These are phyloP conservation scores for Cyclotella kingstonii DNA, from an alignment of 108 stramenopile species.

Conservation along the genomic window DNA sequence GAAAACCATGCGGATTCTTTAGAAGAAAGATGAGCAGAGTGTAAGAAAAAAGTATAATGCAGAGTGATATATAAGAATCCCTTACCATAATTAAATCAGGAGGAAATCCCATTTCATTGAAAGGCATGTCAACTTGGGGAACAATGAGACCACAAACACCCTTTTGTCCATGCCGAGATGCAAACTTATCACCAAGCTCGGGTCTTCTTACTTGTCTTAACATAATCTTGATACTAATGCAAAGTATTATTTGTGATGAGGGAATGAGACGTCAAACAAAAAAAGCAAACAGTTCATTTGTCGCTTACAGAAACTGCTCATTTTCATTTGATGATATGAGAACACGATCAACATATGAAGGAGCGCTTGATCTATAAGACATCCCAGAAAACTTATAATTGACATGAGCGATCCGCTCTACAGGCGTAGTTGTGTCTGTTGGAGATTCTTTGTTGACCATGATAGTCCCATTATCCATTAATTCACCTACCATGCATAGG, in stretches of 20 bases:
- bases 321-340: constrained; percentile 95
- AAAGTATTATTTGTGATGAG: background rate
- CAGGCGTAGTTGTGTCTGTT: constrained; percentile 56
- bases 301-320: constrained; percentile 80
- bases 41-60: background rate
- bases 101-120: constrained; percentile 92
- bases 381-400: constrained; percentile 79
- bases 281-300: background rate
- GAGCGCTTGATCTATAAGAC: constrained; percentile 85
- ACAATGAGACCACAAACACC: constrained; percentile 98
- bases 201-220: constrained; percentile 90
- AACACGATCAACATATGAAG: constrained; percentile 95
- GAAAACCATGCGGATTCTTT: constrained; percentile 98
- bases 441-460: constrained; percentile 95
- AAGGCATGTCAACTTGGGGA: constrained; percentile 96
- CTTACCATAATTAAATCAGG: constrained; percentile 97
- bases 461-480: constrained; percentile 75
- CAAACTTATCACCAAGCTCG: constrained; percentile 99
- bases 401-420: constrained; percentile 44
- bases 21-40: background rate
- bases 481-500: constrained; percentile 88
- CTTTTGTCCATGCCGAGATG: constrained; percentile 98
- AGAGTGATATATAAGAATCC: background rate
- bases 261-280: background rate
- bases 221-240: constrained; percentile 85